Evolutionary conservation across 148 eudicot species (phyloP), one percentile per base, ranked within the genome.

Genomic region (Rhododendron henanense): DNA sequence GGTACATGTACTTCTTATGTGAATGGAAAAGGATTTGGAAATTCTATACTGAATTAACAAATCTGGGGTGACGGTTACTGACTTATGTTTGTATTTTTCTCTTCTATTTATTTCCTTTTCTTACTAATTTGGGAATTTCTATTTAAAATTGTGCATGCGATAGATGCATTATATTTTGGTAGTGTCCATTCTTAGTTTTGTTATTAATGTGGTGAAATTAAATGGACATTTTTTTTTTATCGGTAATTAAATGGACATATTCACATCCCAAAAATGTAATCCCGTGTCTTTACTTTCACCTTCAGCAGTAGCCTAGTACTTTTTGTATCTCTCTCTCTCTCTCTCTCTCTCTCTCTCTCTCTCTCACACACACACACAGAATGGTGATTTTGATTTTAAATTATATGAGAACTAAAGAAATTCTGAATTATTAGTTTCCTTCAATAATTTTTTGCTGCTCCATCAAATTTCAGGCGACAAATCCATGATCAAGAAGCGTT

Each of bases 401-500:
- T 18, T 47, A 1, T 47, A 47, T 2, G 51, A 48, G 51, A 48
- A 48, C 74, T 10, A 25, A 71, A 28, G 16, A 71, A 15, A 71
- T 14, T 13, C 7, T 73, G 6, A 75, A 6, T 75, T 13, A 35
- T 37, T 33, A 35, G 21, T 75, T 75, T 35, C 45, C 47, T 39
- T 37, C 6, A n/a, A n/a, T 33, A 14, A 2, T 31, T 79, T n/a
- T 83, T 1, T 28, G 16, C 15, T 23, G 1, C 6, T 59, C n/a
- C 65, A 59, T 59, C 10, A 10, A 47, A 65, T 48, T 61, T 39
- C 89, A 90, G 90, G 90, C 48, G 92, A 90, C 10, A 90, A 90
- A 76, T 90, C 92, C 6, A 79, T 61, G 87, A 90, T 90, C 37
- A 88, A 87, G 77, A 90, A 88, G 82, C 88, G 91, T 31, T 90